phyloP scores from a whole-genome alignment of 257 asterid species.

The Ballota nigra region DNA sequence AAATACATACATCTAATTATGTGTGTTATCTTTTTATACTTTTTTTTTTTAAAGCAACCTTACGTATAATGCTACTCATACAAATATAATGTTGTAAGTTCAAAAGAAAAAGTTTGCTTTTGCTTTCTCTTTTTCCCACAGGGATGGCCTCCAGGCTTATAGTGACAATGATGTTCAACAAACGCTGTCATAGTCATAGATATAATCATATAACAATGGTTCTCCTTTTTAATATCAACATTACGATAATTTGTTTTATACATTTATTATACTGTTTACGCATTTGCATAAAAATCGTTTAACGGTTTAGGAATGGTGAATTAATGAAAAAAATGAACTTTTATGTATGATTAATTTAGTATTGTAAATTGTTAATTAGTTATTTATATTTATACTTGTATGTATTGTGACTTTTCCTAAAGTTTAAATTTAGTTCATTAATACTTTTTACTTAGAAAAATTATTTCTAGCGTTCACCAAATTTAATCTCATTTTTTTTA shows the following conservation, averaged over 20 bases:
- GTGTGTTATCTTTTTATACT: not conserved
- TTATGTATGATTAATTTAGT: too few relatives aligned
- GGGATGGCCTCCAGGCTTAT: slow-evolving; percentile 7
- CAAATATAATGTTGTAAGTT: not conserved
- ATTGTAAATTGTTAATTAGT: too few relatives aligned
- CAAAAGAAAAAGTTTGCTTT: slow-evolving; percentile 16
- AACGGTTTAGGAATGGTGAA: too few relatives aligned
- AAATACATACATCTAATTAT: not conserved
- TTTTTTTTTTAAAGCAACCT: not conserved
- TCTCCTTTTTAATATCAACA: not conserved
- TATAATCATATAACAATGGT: not conserved
- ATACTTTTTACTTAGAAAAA: too few relatives aligned
- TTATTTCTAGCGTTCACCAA: too few relatives aligned
- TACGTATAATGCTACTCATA: not conserved
- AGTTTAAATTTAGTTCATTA: too few relatives aligned
- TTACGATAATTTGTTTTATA: too few relatives aligned
- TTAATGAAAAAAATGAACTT: too few relatives aligned
- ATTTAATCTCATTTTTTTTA: too few relatives aligned
- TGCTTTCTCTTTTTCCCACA: slow-evolving; percentile 10
- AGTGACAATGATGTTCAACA: not conserved
- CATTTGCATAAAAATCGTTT: too few relatives aligned
- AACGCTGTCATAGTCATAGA: not conserved
- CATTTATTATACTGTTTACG: not conserved
- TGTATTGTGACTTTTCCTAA: too few relatives aligned
- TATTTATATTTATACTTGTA: too few relatives aligned